A percentile compares a stretch with the other conserved stretches of the same genome.
These are phyloP conservation scores for Anthracocystis setariae DNA, from an alignment of 1,284 basidiomycete species.

Conservation along the genomic window DNA sequence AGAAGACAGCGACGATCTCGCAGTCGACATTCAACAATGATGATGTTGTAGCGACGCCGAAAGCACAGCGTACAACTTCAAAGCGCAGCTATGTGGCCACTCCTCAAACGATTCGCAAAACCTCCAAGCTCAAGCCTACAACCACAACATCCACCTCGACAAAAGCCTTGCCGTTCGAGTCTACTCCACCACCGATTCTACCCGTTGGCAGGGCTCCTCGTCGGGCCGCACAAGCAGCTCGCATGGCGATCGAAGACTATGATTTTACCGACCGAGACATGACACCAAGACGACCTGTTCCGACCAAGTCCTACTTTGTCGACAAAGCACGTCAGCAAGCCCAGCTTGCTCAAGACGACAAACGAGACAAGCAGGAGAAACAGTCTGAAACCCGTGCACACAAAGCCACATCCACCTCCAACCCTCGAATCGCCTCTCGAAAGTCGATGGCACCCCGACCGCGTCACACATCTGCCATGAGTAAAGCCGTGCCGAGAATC, in stretches of 20 bases:
- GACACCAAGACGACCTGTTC: constrained; percentile 42
- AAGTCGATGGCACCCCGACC: constrained; percentile 24
- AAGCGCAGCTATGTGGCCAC: background rate
- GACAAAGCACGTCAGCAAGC: constrained; percentile 39
- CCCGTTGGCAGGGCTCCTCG: constrained; percentile 24
- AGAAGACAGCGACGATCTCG: background rate
- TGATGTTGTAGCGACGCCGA: constrained; percentile 10
- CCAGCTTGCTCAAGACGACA: constrained; percentile 14
- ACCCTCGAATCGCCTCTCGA: constrained; percentile 1
- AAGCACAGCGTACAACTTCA: background rate
- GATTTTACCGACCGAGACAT: constrained; percentile 46
- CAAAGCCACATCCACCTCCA: background rate
- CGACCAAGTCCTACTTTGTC: constrained; percentile 43
- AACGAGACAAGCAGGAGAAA: constrained; percentile 6
- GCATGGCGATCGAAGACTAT: constrained; percentile 40
- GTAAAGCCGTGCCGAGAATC: background rate
- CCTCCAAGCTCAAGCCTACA: background rate
- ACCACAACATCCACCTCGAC: background rate
- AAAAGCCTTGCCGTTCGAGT: constrained; percentile 9
- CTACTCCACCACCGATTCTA: constrained; percentile 22
- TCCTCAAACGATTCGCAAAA: constrained; percentile 12
- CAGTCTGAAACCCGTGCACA: background rate
- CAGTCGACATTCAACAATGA: background rate
- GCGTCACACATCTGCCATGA: constrained; percentile 4
- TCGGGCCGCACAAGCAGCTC: constrained; percentile 38